phyloP scores from a whole-genome alignment of 805 yeast genomes.

The Lachancea meyersii region DNA sequence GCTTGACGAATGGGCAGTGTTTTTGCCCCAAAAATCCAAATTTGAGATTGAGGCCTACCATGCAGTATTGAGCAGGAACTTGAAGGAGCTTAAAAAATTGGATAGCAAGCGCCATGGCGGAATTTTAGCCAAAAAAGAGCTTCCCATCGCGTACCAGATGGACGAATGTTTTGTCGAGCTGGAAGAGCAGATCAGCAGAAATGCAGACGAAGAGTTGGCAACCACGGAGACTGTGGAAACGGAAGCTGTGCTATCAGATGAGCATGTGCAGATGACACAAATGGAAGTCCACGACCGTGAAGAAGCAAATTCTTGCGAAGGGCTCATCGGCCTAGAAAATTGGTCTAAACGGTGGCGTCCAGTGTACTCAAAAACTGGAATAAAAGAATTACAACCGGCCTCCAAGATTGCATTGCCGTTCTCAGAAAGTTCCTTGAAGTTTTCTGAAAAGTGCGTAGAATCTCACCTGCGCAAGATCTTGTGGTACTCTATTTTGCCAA shows the following conservation, averaged over 20 bases:
- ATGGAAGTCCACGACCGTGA: too few relatives aligned
- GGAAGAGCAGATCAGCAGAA: constrained; percentile 23
- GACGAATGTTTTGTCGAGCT: constrained; percentile 22
- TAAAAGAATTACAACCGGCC: constrained; percentile 16
- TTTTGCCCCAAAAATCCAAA: constrained; percentile 22
- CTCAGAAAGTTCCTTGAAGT: constrained; percentile 13
- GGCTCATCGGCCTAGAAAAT: constrained; percentile 15
- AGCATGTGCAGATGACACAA: too few relatives aligned
- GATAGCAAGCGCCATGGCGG: constrained; percentile 16
- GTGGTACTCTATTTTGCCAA: constrained; percentile 16
- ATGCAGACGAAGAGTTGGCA: constrained; percentile 8
- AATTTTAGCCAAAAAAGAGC: constrained; percentile 17
- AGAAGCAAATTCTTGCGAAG: not conserved
- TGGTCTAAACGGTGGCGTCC: constrained; percentile 29
- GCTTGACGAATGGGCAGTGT: constrained; percentile 26
- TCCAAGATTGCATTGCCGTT: constrained; percentile 13
- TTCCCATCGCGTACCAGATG: constrained; percentile 33
- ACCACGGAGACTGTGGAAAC: too few relatives aligned
- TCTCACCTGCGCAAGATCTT: constrained; percentile 18
- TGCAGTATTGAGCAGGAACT: constrained; percentile 17
- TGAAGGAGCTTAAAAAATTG: constrained; percentile 13
- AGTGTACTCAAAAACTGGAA: constrained; percentile 21
- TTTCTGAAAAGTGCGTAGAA: constrained; percentile 13
- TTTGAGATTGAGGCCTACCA: constrained; percentile 27
- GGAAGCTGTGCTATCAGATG: too few relatives aligned